Evolutionary conservation across 352 stramenopile genomes (phyloP).

Genomic region (Pythium graminicola): DNA sequence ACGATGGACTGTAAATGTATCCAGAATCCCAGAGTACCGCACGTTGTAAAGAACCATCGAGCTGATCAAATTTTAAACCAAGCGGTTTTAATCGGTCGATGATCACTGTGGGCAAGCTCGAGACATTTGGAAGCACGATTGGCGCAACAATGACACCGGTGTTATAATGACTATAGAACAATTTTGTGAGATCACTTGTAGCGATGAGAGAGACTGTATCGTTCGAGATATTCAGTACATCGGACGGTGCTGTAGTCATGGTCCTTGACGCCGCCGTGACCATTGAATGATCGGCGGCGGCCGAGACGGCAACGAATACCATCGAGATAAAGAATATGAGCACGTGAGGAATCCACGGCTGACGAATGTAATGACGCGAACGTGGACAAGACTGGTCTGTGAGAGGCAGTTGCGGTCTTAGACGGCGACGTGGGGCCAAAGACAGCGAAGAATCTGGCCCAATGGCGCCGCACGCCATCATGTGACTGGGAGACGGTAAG

Average conservation of each 20-base stretch:
- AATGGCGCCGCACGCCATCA: slow-evolving; percentile 7
- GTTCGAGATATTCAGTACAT: slow-evolving; percentile 10
- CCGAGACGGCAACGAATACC: slow-evolving; percentile 3
- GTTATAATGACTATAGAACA: slow-evolving; percentile 25
- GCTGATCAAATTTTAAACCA: slow-evolving; percentile 18
- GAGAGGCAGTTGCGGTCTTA: background rate
- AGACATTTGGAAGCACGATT: slow-evolving; percentile 5
- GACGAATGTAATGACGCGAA: background rate
- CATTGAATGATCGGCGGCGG: background rate
- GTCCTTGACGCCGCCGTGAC: background rate
- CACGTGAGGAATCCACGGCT: background rate
- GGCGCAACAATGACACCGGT: slow-evolving; percentile 23
- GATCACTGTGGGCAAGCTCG: slow-evolving; percentile 6
- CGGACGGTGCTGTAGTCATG: background rate
- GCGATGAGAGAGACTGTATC: slow-evolving; percentile 15
- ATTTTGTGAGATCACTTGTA: slow-evolving; percentile 14
- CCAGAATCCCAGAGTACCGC: slow-evolving; percentile 54
- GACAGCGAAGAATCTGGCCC: slow-evolving; percentile 1
- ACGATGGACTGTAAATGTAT: slow-evolving; percentile 26
- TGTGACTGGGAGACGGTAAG: slow-evolving; percentile 7
- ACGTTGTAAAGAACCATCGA: slow-evolving; percentile 33
- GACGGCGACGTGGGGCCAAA: background rate
- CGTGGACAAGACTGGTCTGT: background rate
- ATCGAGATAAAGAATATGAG: slow-evolving; percentile 5
- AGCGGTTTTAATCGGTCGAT: slow-evolving; percentile 7